Base-by-base conservation (phyloP, 2,329 filamentous ascomycete species). In the Myriosclerotinia curreyana region DNA sequence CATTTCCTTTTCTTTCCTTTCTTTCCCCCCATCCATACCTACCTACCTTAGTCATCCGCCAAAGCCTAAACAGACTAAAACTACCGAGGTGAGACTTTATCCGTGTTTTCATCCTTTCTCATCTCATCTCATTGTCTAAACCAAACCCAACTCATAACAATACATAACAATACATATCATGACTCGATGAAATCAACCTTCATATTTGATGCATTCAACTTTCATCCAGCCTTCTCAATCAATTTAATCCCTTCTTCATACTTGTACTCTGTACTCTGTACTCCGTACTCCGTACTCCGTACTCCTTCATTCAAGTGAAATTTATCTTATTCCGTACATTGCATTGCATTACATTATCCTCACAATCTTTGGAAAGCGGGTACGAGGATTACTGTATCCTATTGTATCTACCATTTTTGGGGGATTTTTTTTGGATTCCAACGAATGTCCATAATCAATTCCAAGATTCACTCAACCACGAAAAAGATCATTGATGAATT, bases 161-260 rank as follows among this genome's bases (percentile, higher is more conserved):
- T n/a, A n/a, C n/a, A n/a, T n/a, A n/a, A n/a, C n/a, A n/a, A n/a
- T n/a, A n/a, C n/a, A n/a, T 46, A 46, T 22, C 59, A 48, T 53
- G 59, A 53, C 17, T 42, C 48, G n/a, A 34, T 25, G 17, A 46
- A 15, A n/a, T 56, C 40, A 34, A 34, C 54, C 54, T 31, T 46
- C 25, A 34, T 20, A 28, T 28, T 42, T 40, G 49, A 53, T 38
- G 60, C 31, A n/a, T 56, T 62, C 51, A 42, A 53, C 22, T 22
- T 38, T 15, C 22, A 11, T 1, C 46, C 61, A 60, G 51, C 61
- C 53, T 60, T 46, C 28, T 46, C 61, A 20, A 44, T 64, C 59
- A 44, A 34, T 36, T 44, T n/a, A 1, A 34, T 59, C 22, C 11
- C 5, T 36, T 34, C 42, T 17, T 59, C 55, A 20, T 9, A n/a